These are phyloP conservation scores for Pyrenopolyporus hunteri DNA, from an alignment of 495 filamentous ascomycete species.

Conservation along the genomic window DNA sequence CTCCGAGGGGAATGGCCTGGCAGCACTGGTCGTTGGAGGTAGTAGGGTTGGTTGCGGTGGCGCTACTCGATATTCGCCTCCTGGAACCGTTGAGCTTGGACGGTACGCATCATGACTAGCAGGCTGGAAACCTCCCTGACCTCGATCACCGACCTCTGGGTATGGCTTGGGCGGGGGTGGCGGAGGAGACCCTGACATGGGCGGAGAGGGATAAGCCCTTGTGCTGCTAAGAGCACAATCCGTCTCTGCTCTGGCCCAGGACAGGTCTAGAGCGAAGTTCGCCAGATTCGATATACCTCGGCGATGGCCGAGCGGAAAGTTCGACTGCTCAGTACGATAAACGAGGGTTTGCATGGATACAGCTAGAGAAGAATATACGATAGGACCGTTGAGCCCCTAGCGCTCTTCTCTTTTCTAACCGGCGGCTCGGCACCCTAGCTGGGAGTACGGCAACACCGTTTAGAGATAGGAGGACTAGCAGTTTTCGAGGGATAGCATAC, in stretches of 20 bases:
- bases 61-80: slow-evolving; percentile 48
- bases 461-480: slow-evolving; percentile 8
- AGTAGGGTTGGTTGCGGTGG: slow-evolving; percentile 42
- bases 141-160: slow-evolving; percentile 64
- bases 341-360: slow-evolving; percentile 58
- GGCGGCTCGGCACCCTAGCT: slow-evolving; percentile 18
- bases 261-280: slow-evolving; percentile 71
- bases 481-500: slow-evolving; percentile 24
- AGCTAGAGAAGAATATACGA: slow-evolving; percentile 37
- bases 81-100: slow-evolving; percentile 49
- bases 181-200: slow-evolving; percentile 83
- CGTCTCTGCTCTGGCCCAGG: slow-evolving; percentile 70
- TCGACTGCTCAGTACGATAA: slow-evolving; percentile 50
- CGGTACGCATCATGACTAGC: slow-evolving; percentile 56
- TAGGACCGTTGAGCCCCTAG: slow-evolving; percentile 37
- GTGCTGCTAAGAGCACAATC: slow-evolving; percentile 63
- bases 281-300: slow-evolving; percentile 68
- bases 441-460: slow-evolving; percentile 25
- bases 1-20: slow-evolving; percentile 44
- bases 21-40: slow-evolving; percentile 38
- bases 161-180: slow-evolving; percentile 68
- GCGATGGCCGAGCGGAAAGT: slow-evolving; percentile 63
- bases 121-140: slow-evolving; percentile 56
- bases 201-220: slow-evolving; percentile 76
- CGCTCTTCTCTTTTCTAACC: slow-evolving; percentile 37